Conservation (phyloP, 441 rosid genomes). For the Erodium trifolium region DNA sequence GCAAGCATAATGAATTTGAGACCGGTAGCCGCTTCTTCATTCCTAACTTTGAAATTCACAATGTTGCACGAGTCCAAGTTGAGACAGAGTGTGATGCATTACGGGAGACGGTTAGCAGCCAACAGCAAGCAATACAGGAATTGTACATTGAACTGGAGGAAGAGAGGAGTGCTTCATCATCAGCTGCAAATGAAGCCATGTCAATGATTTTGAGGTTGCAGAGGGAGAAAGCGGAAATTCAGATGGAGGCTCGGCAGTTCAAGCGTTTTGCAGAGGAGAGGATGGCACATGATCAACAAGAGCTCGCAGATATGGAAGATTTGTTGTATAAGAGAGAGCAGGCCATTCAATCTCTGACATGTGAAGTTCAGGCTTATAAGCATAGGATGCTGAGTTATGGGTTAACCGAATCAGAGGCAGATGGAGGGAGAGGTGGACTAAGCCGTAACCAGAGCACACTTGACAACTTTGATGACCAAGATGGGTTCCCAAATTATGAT, state of each 20-base stretch:
- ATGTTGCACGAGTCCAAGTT: slow-evolving; percentile 60
- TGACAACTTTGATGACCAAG: slow-evolving; percentile 37
- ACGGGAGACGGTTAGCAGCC: slow-evolving; percentile 66
- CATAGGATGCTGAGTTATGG: slow-evolving; percentile 94
- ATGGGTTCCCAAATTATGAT: slow-evolving; percentile 43
- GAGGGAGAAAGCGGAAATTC: slow-evolving; percentile 89
- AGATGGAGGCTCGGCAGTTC: slow-evolving; percentile 88
- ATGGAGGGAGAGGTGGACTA: slow-evolving; percentile 24
- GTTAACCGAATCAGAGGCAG: slow-evolving; percentile 58
- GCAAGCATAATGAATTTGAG: slow-evolving; percentile 60
- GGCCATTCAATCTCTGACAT: slow-evolving; percentile 59
- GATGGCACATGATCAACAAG: slow-evolving; percentile 86
- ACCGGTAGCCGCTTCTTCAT: slow-evolving; percentile 34
- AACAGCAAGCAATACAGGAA: slow-evolving; percentile 62
- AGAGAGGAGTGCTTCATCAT: slow-evolving; percentile 86
- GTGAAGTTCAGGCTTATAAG: slow-evolving; percentile 81
- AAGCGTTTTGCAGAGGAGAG: slow-evolving; percentile 90
- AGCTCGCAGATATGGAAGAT: slow-evolving; percentile 63
- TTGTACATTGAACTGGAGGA: slow-evolving; percentile 68
- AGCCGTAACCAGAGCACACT: slow-evolving; percentile 33
- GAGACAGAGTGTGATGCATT: slow-evolving; percentile 72
- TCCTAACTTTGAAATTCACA: slow-evolving; percentile 45
- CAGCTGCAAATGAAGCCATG: slow-evolving; percentile 35
- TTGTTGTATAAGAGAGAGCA: slow-evolving; percentile 83
- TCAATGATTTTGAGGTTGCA: slow-evolving; percentile 83